Evolutionary conservation across 2,329 filamentous ascomycete genomes (phyloP).

Genomic region (Colletotrichum aenigma): DNA sequence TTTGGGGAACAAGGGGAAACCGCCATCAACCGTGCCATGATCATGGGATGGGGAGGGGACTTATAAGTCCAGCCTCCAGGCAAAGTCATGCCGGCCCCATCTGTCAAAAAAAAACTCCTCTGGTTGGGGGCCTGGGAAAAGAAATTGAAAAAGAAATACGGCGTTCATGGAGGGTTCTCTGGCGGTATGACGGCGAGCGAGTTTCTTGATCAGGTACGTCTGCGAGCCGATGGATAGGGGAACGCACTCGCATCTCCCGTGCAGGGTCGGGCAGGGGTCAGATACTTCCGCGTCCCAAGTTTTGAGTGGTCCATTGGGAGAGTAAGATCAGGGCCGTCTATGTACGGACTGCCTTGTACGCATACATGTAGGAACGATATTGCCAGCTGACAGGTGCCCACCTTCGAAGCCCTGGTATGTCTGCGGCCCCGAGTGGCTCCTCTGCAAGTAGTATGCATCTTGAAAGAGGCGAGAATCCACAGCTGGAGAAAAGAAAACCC

Average conservation of each 20-base stretch:
- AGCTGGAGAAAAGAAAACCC: conserved; percentile 2
- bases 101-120: neutral
- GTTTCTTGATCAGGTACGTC: neutral
- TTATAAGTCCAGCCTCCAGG: neutral
- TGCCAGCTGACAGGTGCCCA: neutral
- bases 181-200: neutral
- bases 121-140: neutral
- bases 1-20: neutral
- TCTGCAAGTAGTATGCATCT: neutral
- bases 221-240: neutral
- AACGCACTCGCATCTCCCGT: neutral
- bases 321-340: neutral
- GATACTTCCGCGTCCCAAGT: neutral
- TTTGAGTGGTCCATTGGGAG: neutral
- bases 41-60: neutral
- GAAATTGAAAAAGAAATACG: neutral
- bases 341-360: neutral
- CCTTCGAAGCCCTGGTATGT: neutral
- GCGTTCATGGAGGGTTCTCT: neutral
- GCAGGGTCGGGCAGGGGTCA: neutral
- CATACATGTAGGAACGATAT: neutral
- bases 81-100: neutral
- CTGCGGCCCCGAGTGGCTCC: neutral
- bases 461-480: neutral
- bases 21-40: neutral